phyloP scores from a whole-genome alignment of 2,329 filamentous ascomycete genomes.

The Clonostachys byssicola region DNA sequence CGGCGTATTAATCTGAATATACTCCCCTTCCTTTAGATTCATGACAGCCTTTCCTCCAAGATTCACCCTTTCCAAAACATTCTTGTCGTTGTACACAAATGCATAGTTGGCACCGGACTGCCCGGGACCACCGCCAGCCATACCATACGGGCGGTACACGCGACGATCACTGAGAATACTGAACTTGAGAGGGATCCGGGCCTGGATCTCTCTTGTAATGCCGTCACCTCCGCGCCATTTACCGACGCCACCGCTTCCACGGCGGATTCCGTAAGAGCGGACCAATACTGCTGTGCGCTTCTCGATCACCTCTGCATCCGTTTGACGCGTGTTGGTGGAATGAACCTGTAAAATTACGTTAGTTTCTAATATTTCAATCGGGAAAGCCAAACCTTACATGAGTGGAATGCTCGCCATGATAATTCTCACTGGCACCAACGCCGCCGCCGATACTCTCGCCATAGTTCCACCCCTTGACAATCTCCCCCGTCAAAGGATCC shows the following conservation, averaged over 20 bases:
- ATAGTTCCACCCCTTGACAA: slow-evolving; percentile 15
- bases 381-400: too few relatives aligned
- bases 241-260: slow-evolving; percentile 20
- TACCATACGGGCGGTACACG: slow-evolving; percentile 23
- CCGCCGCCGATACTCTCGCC: slow-evolving; percentile 27
- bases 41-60: too few relatives aligned
- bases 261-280: slow-evolving; percentile 17
- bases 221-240: slow-evolving; percentile 24
- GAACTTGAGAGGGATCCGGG: slow-evolving; percentile 19
- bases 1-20: too few relatives aligned
- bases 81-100: too few relatives aligned
- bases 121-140: slow-evolving; percentile 19
- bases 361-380: slow-evolving; percentile 10
- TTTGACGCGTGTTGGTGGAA: slow-evolving; percentile 23
- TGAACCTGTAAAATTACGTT: slow-evolving; percentile 18
- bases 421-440: slow-evolving; percentile 15
- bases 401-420: too few relatives aligned
- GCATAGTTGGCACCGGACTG: slow-evolving; percentile 15
- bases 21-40: too few relatives aligned
- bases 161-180: slow-evolving; percentile 28
- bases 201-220: slow-evolving; percentile 25
- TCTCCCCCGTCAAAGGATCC: slow-evolving; percentile 10
- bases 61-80: too few relatives aligned
- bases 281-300: slow-evolving; percentile 25
- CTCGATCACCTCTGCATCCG: slow-evolving; percentile 25